Percentiles rank a stretch among this genome's conserved stretches.
Conservation (phyloP, 2,329 filamentous ascomycete genomes). For the Chaetothyriales sp. region DNA sequence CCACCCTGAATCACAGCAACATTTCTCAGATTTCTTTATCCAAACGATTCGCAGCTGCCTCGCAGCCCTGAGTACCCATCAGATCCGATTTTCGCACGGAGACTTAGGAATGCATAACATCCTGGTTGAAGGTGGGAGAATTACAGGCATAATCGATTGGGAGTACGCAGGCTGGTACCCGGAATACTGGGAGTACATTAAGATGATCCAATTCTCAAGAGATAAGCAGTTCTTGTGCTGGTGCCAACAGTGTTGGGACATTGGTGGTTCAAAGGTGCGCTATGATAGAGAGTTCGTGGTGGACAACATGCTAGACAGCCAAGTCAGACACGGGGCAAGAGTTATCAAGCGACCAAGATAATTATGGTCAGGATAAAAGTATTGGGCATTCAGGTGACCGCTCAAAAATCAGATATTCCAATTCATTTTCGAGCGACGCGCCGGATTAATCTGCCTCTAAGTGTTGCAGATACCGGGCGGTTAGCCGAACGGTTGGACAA, state of each 20-base stretch:
- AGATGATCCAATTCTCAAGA: not conserved
- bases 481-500: no score
- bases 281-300: not conserved
- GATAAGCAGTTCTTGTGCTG: not conserved
- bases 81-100: not conserved
- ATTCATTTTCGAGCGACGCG: no score
- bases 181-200: no score
- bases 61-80: not conserved
- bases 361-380: no score
- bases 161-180: slow-evolving; percentile 23
- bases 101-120: slow-evolving; percentile 4
- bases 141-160: slow-evolving; percentile 21
- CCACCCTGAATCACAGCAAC: not conserved
- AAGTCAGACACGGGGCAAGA: not conserved
- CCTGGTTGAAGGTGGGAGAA: slow-evolving; percentile 4
- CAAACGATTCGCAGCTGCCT: not conserved
- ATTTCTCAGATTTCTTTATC: not conserved
- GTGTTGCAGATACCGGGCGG: no score
- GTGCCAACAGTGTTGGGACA: not conserved
- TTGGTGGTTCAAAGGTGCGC: not conserved
- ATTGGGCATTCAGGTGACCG: no score
- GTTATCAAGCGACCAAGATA: not conserved
- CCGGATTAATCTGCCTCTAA: no score
- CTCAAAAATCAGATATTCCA: no score
- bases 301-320: not conserved